These are phyloP conservation scores for Salix arbutifolia DNA, from an alignment of 345 rosid genomes.

Conservation along the genomic window DNA sequence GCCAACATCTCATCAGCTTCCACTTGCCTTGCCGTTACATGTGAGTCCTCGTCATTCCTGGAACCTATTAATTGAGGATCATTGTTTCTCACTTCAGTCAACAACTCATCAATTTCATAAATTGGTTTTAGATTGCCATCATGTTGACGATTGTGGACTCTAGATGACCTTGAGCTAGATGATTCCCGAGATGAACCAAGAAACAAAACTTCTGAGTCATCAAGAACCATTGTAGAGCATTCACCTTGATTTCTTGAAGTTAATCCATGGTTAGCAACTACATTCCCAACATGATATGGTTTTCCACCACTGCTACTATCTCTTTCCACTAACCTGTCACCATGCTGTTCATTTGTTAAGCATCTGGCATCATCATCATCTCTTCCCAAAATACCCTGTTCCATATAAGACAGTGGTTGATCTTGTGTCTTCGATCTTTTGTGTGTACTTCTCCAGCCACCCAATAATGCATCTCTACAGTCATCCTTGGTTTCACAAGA, in stretches of 20 bases:
- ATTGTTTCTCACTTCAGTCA: constrained; percentile 35
- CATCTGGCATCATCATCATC: constrained; percentile 18
- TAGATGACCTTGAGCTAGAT: constrained; percentile 53
- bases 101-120: constrained; percentile 43
- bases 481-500: constrained; percentile 23
- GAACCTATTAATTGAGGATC: constrained; percentile 20
- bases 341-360: constrained; percentile 20
- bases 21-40: constrained; percentile 65
- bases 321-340: constrained; percentile 17
- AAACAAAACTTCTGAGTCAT: constrained; percentile 43
- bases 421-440: constrained; percentile 20
- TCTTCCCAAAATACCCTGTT: neutral
- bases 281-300: constrained; percentile 10
- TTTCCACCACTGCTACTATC: constrained; percentile 23
- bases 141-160: constrained; percentile 29
- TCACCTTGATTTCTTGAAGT: constrained; percentile 38
- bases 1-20: constrained; percentile 92
- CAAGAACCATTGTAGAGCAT: constrained; percentile 30
- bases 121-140: constrained; percentile 28
- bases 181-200: constrained; percentile 57
- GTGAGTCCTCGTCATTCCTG: constrained; percentile 35
- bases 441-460: constrained; percentile 63
- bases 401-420: neutral
- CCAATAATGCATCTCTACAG: constrained; percentile 22
- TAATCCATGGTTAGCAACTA: constrained; percentile 9